Evolutionary conservation across 164 flowering plant species (phyloP), one percentile per base, ranked within the genome.

Genomic region (Echeveria elegans): DNA sequence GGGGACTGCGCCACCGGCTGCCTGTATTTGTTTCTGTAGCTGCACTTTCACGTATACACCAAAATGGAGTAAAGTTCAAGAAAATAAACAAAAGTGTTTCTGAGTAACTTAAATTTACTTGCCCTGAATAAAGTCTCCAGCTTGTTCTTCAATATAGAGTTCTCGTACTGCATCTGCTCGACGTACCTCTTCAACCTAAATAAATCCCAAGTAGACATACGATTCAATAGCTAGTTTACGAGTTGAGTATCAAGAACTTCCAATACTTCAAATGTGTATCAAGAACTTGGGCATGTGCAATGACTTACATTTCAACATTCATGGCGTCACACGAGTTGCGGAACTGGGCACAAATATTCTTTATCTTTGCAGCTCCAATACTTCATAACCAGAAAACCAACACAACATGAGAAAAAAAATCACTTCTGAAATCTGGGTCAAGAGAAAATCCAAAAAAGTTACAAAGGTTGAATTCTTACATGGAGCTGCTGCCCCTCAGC

Each of bases 401-500:
- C 24, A 50, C 1, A 19, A 14, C 19, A 50, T n/a, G 56, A n/a
- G n/a, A n/a, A n/a, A 50, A 50, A 50, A 50, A n/a, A 1, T 43
- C 23, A n/a, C 56, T 50, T 50, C 56, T 50, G 26, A n/a, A 50
- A 23, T 5, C 21, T 50, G 26, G 56, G 11, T 43, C 48, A 5
- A 50, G 26, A 50, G 11, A 50, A 50, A n/a, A 50, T 50, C 4
- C 5, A 50, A 2, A 3, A 21, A 48, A 23, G 24, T 0, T n/a
- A n/a, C 6, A 6, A 21, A n/a, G 26, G 26, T 5, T 50, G 24
- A 50, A 50, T 53, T 53, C 30, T 6, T 56, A 56, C 61, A 28
- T 56, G 28, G 61, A 26, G 61, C 61, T 56, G 61, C 61, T 56
- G 31, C 61, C 61, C 19, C 61, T 56, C 41, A 62, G 26, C 65